Conservation (phyloP, 805 yeast species). For the Candida lessepsii region DNA sequence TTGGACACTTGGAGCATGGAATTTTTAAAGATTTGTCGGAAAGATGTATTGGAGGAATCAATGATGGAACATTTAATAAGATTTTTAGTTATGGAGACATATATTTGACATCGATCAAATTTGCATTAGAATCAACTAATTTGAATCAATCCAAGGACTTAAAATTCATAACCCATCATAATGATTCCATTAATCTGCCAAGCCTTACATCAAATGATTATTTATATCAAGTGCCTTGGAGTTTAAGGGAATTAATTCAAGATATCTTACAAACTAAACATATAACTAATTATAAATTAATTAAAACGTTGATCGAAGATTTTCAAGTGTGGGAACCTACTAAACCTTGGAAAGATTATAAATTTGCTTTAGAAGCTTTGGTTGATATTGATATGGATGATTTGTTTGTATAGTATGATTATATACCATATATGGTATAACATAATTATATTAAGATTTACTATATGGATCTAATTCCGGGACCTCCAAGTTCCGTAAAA, state of each 20-base stretch:
- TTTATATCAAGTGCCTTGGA: conserved; percentile 38
- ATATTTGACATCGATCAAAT: conserved; percentile 29
- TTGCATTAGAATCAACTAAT: conserved; percentile 38
- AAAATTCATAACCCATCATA: conserved; percentile 6
- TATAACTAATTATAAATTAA: conserved; percentile 23
- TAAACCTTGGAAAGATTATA: conserved; percentile 32
- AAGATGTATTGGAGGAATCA: conserved; percentile 23
- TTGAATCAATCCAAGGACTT: conserved; percentile 20
- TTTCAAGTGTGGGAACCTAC: conserved; percentile 31
- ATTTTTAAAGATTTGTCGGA: conserved; percentile 31
- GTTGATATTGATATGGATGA: conserved; percentile 31
- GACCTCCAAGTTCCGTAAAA: no score
- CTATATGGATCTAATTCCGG: no score
- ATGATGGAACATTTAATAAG: conserved; percentile 29
- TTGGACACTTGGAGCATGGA: conserved; percentile 35
- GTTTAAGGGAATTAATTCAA: conserved; percentile 34
- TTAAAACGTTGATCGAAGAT: conserved; percentile 24
- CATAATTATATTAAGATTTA: no score
- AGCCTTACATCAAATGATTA: neutral
- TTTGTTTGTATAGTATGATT: conserved; percentile 19
- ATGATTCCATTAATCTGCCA: conserved; percentile 1
- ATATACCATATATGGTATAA: no score
- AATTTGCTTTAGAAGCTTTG: conserved; percentile 33
- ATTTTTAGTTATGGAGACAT: conserved; percentile 24
- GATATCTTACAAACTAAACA: conserved; percentile 33